A percentile compares a stretch with the other conserved stretches of the same genome.
These are phyloP conservation scores for Sclerotinia spermophila DNA, from an alignment of 2,329 filamentous ascomycete species.

Conservation along the genomic window DNA sequence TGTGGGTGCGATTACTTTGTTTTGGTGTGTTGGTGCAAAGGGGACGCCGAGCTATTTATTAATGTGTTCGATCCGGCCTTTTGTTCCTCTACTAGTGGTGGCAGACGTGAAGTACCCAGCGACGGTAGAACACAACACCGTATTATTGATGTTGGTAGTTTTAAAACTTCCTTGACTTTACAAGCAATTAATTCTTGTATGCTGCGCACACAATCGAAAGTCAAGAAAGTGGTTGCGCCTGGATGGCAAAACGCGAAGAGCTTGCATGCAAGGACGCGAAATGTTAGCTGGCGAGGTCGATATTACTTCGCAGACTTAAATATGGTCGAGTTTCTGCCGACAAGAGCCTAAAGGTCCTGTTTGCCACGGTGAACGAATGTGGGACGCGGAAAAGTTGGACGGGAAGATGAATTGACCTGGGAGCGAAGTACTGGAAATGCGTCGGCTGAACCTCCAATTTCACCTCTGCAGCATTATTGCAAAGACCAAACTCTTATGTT, in stretches of 20 bases:
- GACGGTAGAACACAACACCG: conserved; percentile 4
- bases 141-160: not conserved
- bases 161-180: conserved; percentile 1
- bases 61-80: conserved; percentile 11
- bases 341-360: conserved; percentile 28
- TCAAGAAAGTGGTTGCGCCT: conserved; percentile 24
- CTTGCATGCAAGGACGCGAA: conserved; percentile 17
- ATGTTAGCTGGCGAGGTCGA: conserved; percentile 19
- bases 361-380: conserved; percentile 24
- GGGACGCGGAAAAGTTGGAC: conserved; percentile 19
- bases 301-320: not conserved
- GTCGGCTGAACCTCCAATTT: conserved; percentile 21
- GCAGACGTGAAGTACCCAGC: conserved; percentile 8
- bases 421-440: conserved; percentile 14
- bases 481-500: conserved; percentile 17
- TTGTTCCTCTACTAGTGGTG: conserved; percentile 2
- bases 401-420: conserved; percentile 12
- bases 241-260: conserved; percentile 15
- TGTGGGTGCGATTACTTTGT: conserved; percentile 12
- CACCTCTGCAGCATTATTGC: conserved; percentile 30
- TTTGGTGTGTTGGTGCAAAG: conserved; percentile 12
- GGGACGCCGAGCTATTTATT: conserved; percentile 14
- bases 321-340: conserved; percentile 15
- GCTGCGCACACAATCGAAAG: conserved; percentile 18
- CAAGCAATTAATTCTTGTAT: conserved; percentile 14